Conservation (phyloP, 164 flowering plant genomes). For the Vitis rupestris region DNA sequence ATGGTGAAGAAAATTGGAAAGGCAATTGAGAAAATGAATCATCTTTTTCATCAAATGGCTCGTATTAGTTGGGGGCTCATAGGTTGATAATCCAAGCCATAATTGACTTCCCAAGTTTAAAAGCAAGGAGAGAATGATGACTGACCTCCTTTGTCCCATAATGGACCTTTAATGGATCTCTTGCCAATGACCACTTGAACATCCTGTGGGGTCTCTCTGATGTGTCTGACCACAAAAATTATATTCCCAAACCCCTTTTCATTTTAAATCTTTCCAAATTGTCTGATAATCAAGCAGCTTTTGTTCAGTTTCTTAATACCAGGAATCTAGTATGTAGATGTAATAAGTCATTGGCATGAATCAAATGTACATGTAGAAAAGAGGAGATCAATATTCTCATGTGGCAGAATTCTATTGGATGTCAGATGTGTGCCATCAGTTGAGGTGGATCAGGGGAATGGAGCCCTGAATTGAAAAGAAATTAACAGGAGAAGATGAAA, state of each 20-base stretch:
- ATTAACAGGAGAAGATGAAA: neutral
- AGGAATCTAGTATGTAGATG: too few species aligned
- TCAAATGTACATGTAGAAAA: neutral
- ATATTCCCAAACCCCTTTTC: neutral
- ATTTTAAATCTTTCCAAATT: neutral
- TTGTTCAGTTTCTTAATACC: too few species aligned
- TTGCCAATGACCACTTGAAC: slow-evolving; percentile 2
- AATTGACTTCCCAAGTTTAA: neutral
- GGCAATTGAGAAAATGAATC: neutral
- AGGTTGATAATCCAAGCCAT: neutral
- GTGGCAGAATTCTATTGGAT: neutral
- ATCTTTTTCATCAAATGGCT: neutral
- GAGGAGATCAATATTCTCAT: neutral
- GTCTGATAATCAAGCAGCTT: too few species aligned
- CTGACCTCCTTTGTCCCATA: slow-evolving; percentile 11
- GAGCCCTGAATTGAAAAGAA: neutral
- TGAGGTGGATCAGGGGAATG: neutral
- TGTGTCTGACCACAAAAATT: neutral
- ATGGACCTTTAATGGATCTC: neutral
- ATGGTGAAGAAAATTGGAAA: too few species aligned
- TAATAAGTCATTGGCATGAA: neutral
- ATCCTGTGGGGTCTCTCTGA: neutral
- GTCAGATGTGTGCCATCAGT: neutral
- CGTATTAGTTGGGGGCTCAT: neutral
- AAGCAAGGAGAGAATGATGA: slow-evolving; percentile 4